Evolutionary conservation across 257 asterid species (phyloP), one percentile per base, ranked within the genome.

Genomic region (Nicotiana sylvestris): DNA sequence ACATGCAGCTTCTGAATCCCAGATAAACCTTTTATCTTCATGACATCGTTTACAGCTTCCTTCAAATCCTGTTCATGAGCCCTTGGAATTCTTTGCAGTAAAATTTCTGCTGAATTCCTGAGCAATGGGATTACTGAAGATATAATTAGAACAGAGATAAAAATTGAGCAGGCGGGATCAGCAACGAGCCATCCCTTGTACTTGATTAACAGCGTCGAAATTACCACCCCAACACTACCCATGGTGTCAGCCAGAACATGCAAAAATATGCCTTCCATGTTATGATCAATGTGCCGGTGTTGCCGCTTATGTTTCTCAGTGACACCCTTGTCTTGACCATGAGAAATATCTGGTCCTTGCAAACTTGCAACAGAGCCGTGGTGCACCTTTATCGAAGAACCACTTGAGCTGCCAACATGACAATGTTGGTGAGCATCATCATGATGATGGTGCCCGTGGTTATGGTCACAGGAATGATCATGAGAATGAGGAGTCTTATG

Each of bases 221-320:
- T 86, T 62, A 93, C 98, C 76, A 96, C 99, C 74, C 99, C 98
- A 6, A 96, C 94, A 32, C 99, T 96, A 67, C 99, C 99, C 91
- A 96, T 0, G 6, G 99, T 96, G 89, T 96, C 99, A 12, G 98
- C 99, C 86, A 96, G 82, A 56, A 96, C 98, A 43, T 96, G 99
- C 91, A 96, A 85, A 91, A 96, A 96, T 76, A 96, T 96, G 83
- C 99, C 99, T 84, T 92, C 97, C 99, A 96, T 93, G 90, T 96
- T 96, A 85, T 94, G 99, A 90, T 96, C 98, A 35, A 92, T 90
- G 86, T 96, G 99, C 85, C 88, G 99, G 81, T 92, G 98, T 77
- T 89, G 92, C 32, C 86, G 92, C 62, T 84, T 83, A 72, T 81
- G 87, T 39, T 80, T 82, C 85, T 87, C 87, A 66, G 77, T 86